Conservation (phyloP, 768 basidiomycete species). For the Termitomyces sp. region DNA sequence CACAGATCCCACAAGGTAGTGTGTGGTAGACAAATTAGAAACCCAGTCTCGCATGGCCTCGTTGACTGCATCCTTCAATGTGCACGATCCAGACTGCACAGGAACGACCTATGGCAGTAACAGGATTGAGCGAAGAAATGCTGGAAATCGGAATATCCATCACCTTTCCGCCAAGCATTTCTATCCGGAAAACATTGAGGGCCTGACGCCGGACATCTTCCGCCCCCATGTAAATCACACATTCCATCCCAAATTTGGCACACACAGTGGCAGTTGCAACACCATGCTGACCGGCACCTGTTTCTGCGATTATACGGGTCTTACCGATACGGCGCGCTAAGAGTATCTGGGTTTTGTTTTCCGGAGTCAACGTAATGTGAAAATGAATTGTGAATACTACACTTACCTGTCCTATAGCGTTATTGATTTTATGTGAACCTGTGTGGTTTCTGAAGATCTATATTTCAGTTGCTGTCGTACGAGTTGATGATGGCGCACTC, state of each 20-base stretch:
- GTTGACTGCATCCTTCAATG: constrained; percentile 97
- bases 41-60: constrained; percentile 99
- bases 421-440: constrained; percentile 99
- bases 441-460: constrained; percentile 87
- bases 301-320: constrained; percentile 96
- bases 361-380: not conserved
- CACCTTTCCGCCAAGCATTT: constrained; percentile 94
- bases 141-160: not conserved
- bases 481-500: constrained; percentile 21
- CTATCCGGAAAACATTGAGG: constrained; percentile 96
- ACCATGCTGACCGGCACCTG: constrained; percentile 98
- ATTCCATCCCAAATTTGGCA: constrained; percentile 93
- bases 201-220: constrained; percentile 97
- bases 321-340: constrained; percentile 94
- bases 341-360: constrained; percentile 59
- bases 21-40: constrained; percentile 88
- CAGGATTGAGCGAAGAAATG: not conserved
- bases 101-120: constrained; percentile 69
- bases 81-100: constrained; percentile 89
- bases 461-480: constrained; percentile 3
- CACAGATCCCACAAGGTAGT: constrained; percentile 95
- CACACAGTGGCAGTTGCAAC: constrained; percentile 99
- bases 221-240: constrained; percentile 96
- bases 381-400: not conserved
- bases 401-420: constrained; percentile 89